Base-by-base conservation (phyloP, 192 early-diverging fungal species). In the Backusella westeae region DNA sequence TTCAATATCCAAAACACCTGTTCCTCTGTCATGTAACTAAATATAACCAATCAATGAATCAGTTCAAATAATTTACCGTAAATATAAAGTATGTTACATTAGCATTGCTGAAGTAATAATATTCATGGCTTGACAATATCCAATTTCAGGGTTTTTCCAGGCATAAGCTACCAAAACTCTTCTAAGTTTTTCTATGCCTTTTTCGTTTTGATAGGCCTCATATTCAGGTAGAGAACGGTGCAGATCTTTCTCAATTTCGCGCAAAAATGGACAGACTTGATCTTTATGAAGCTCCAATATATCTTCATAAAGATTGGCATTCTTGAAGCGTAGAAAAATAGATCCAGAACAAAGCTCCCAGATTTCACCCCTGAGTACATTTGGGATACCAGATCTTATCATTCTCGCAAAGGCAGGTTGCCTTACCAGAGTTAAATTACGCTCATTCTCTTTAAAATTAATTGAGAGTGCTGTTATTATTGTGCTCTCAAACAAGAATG, bases 61-160 rank as follows among this genome's bases (percentile, higher is more conserved):
- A 63, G 69, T 34, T 14, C 21, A 63, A 14, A 29, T 1, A 0
- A 34, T 32, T 71, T 52, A 14, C 29, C 32, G 4, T 34, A 15
- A 68, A 46, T 17, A 69, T 34, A 72, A 19, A 32, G 0, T 26
- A 15, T 63, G 75, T 75, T 82, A 89, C 84, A 99, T 95, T 65
- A 99, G 83, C 77, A 99, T 86, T 1, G 96, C 93, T 23, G 94
- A 95, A 49, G 96, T 94, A 2, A 98, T 93, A 87, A 99, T 97
- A 84, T 99, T 99, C 98, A 99, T 99, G 3, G 98, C 97, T 79
- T 99, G 98, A 81, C 98, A 99, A 84, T 99, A 99, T 34, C 98
- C 98, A 26, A 99, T 90, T 78, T 97, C 96, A 1, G 94, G 88
- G 74, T 95, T 90, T 77, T 91, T 91, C 89, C 91, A 91, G 34